Percentiles rank a stretch among this genome's conserved stretches.
phyloP scores from a whole-genome alignment of 139 green algal genomes.

The Trebouxia sp. region DNA sequence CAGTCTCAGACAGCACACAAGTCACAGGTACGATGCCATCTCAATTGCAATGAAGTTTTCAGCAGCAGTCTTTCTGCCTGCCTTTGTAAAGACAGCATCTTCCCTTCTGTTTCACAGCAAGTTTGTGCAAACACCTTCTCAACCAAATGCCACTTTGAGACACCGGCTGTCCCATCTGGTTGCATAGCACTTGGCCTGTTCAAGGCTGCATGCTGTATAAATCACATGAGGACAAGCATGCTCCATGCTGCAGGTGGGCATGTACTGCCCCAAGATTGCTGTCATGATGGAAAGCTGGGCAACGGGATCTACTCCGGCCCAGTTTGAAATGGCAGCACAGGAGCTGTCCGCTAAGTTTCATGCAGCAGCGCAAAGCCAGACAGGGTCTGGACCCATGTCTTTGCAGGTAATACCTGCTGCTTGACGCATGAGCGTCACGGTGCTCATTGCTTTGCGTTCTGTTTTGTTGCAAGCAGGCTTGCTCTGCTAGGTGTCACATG shows the following conservation, averaged over 20 bases:
- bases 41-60: not conserved
- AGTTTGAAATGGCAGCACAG: slow-evolving; percentile 28
- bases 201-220: too few relatives aligned
- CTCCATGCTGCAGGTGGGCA: not conserved
- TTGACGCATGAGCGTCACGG: too few relatives aligned
- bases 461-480: too few relatives aligned
- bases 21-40: not conserved
- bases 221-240: too few relatives aligned
- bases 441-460: too few relatives aligned
- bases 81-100: not conserved
- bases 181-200: too few relatives aligned
- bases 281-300: slow-evolving; percentile 26
- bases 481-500: too few relatives aligned
- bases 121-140: too few relatives aligned
- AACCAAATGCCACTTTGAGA: too few relatives aligned
- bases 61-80: not conserved
- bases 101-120: too few relatives aligned
- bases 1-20: slow-evolving; percentile 6
- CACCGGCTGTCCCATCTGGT: too few relatives aligned
- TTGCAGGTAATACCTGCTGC: slow-evolving; percentile 3
- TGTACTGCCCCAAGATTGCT: slow-evolving; percentile 29
- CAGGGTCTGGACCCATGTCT: not conserved
- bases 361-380: not conserved
- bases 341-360: slow-evolving; percentile 12
- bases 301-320: not conserved